Conservation (phyloP, 768 basidiomycete species). For the Pleurotus eryngii region DNA sequence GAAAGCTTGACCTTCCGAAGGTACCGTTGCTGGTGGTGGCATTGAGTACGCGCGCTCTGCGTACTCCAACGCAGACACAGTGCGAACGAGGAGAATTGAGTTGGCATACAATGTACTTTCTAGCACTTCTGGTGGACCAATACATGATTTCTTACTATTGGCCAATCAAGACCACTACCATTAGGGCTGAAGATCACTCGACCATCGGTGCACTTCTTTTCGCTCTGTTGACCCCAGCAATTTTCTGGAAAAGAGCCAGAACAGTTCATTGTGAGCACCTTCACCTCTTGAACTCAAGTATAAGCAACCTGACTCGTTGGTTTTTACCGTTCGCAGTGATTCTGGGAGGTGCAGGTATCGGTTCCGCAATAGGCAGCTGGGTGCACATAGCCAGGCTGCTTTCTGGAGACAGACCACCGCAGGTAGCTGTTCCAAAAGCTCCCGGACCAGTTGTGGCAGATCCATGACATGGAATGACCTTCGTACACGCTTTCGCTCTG, state of each 20-base stretch:
- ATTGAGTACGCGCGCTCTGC: constrained; percentile 61
- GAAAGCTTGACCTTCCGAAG: constrained; percentile 23
- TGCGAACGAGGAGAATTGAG: constrained; percentile 47
- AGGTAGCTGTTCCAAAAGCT: constrained; percentile 26
- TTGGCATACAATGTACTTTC: constrained; percentile 55
- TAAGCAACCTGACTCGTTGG: neutral
- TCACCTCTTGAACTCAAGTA: neutral
- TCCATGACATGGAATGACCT: constrained; percentile 4
- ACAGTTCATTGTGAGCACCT: constrained; percentile 49
- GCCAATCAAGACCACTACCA: constrained; percentile 42
- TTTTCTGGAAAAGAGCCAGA: constrained; percentile 70
- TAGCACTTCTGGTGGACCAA: neutral
- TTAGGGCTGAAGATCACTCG: constrained; percentile 71
- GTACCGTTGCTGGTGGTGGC: constrained; percentile 48
- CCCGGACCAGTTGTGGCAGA: constrained; percentile 9
- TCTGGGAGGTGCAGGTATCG: constrained; percentile 68
- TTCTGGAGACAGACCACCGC: constrained; percentile 51
- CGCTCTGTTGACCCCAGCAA: constrained; percentile 60
- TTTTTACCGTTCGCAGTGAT: constrained; percentile 42
- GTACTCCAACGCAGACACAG: constrained; percentile 45
- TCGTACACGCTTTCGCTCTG: neutral
- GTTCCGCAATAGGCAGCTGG: constrained; percentile 56
- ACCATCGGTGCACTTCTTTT: constrained; percentile 69
- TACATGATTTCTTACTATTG: constrained; percentile 1
- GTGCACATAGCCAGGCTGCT: constrained; percentile 51